These are phyloP conservation scores for Polygonum maritimum DNA, from an alignment of 148 eudicot species.

Conservation along the genomic window DNA sequence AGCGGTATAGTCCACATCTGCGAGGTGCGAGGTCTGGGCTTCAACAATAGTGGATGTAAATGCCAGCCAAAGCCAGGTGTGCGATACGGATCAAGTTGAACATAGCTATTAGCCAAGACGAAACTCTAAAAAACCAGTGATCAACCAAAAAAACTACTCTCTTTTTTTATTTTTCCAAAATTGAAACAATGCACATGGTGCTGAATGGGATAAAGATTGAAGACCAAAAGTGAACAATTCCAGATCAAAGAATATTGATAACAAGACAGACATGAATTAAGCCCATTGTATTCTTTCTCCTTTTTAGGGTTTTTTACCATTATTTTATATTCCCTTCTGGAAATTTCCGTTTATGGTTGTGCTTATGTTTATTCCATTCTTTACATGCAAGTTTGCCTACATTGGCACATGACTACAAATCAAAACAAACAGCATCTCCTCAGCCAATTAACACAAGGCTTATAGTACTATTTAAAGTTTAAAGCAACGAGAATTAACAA, in stretches of 20 bases:
- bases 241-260: neutral
- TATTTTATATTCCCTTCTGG: neutral
- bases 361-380: neutral
- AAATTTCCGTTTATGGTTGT: constrained; percentile 8
- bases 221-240: neutral
- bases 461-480: neutral
- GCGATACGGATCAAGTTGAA: no score
- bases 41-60: no score
- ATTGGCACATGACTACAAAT: neutral
- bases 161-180: neutral
- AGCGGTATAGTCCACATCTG: no score
- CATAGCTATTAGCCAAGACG: no score
- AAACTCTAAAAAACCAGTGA: no score
- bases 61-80: no score
- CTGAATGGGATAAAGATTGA: neutral
- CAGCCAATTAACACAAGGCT: neutral
- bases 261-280: neutral
- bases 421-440: neutral
- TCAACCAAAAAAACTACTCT: neutral
- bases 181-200: neutral
- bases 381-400: constrained; percentile 1
- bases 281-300: neutral
- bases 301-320: neutral
- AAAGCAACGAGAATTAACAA: neutral
- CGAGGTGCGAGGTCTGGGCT: no score